Evolutionary conservation across 2,329 filamentous ascomycete genomes (phyloP).

Genomic region (Truncatella angustata): DNA sequence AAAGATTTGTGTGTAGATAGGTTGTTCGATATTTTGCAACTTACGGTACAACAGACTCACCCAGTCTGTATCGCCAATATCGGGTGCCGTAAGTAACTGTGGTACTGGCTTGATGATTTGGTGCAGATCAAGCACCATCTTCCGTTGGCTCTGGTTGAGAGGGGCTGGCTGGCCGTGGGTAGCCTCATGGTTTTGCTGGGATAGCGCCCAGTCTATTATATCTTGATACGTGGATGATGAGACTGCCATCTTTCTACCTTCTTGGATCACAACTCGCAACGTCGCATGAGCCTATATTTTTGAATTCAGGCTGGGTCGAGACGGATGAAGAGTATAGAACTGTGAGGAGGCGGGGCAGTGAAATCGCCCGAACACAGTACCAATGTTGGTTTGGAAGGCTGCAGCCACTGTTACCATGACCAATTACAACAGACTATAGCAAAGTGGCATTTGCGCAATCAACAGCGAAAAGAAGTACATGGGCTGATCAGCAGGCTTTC

Average conservation of each 20-base stretch:
- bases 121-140: constrained; percentile 40
- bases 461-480: too few relatives aligned
- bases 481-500: too few relatives aligned
- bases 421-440: too few relatives aligned
- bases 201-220: constrained; percentile 23
- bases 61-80: constrained; percentile 33
- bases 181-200: constrained; percentile 36
- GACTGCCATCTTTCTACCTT: not conserved
- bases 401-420: too few relatives aligned
- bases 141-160: constrained; percentile 35
- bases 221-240: constrained; percentile 17
- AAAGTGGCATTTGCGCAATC: too few relatives aligned
- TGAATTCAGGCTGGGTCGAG: not conserved
- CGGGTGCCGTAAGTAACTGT: constrained; percentile 23
- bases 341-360: not conserved
- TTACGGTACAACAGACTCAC: constrained; percentile 36
- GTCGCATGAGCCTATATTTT: not conserved
- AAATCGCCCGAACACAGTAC: too few relatives aligned
- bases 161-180: constrained; percentile 30
- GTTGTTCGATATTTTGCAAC: constrained; percentile 4
- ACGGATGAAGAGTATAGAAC: not conserved
- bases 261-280: not conserved
- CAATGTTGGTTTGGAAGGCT: too few relatives aligned
- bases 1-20: not conserved
- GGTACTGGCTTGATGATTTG: constrained; percentile 15